Evolutionary conservation across 2,329 filamentous ascomycete genomes (phyloP).

Genomic region (Chaetothyriales sp.): DNA sequence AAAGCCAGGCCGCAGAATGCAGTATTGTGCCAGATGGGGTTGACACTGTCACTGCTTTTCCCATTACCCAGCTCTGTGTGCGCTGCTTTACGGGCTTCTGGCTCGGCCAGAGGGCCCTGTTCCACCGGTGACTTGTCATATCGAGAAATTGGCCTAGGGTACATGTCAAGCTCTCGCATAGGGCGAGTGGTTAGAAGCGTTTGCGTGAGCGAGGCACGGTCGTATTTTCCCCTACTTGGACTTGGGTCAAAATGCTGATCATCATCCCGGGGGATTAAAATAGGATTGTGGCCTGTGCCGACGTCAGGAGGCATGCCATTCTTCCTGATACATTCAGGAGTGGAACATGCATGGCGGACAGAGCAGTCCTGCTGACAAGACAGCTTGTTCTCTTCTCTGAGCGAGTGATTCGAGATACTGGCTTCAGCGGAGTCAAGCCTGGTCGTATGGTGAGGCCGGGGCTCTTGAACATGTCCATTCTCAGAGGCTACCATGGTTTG

Average conservation of each 20-base stretch:
- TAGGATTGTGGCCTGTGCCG: not conserved
- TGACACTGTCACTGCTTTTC: not conserved
- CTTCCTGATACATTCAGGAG: not conserved
- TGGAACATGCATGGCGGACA: not conserved
- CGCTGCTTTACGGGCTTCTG: not conserved
- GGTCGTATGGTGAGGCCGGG: not conserved
- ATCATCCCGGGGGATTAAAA: not conserved
- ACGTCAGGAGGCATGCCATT: not conserved
- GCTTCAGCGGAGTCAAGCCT: not conserved
- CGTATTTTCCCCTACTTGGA: not conserved
- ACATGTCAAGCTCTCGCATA: not conserved
- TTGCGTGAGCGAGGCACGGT: not conserved
- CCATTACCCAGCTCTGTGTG: not conserved
- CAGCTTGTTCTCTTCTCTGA: not conserved
- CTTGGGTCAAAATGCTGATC: not conserved
- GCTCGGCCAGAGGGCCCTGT: not conserved
- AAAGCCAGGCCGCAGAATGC: not conserved
- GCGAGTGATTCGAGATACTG: not conserved
- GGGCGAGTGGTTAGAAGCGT: not conserved
- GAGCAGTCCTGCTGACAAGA: not conserved
- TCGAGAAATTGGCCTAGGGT: not conserved
- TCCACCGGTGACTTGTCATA: not conserved
- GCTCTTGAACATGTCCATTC: conserved; percentile 3
- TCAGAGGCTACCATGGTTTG: not conserved
- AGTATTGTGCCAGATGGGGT: not conserved